Conservation (phyloP, 257 asterid genomes). For the Ilex aquifolium region DNA sequence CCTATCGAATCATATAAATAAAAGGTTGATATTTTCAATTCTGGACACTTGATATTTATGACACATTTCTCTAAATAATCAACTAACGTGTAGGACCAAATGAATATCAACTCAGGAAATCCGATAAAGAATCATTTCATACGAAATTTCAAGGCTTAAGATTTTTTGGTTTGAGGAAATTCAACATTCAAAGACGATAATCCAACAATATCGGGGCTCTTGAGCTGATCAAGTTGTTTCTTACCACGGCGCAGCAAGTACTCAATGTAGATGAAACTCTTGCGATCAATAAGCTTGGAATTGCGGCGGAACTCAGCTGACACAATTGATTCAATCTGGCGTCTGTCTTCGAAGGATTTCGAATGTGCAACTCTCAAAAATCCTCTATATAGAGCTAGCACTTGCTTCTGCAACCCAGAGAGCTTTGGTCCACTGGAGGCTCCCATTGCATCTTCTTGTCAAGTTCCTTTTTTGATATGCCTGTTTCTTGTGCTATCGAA, state of each 20-base stretch:
- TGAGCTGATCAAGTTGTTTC: slow-evolving; percentile 82
- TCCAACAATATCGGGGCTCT: slow-evolving; percentile 61
- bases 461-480: background rate
- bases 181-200: slow-evolving; percentile 46
- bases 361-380: slow-evolving; percentile 73
- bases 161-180: slow-evolving; percentile 26
- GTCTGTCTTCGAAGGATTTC: slow-evolving; percentile 65
- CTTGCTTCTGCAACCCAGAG: slow-evolving; percentile 93
- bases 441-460: slow-evolving; percentile 43
- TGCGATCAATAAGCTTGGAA: slow-evolving; percentile 63
- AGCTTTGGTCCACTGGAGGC: slow-evolving; percentile 51
- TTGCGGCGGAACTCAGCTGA: slow-evolving; percentile 66
- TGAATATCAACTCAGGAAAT: too few relatives aligned
- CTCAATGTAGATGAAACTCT: slow-evolving; percentile 70
- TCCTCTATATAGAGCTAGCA: slow-evolving; percentile 73
- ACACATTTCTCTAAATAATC: too few relatives aligned
- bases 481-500: too few relatives aligned
- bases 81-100: too few relatives aligned
- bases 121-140: too few relatives aligned
- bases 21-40: too few relatives aligned
- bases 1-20: too few relatives aligned
- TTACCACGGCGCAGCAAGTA: slow-evolving; percentile 71
- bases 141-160: background rate
- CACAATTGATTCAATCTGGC: slow-evolving; percentile 55
- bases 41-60: too few relatives aligned